Evolutionary conservation across 106 monocot genomes (phyloP).

Genomic region (Ottelia alismoides): DNA sequence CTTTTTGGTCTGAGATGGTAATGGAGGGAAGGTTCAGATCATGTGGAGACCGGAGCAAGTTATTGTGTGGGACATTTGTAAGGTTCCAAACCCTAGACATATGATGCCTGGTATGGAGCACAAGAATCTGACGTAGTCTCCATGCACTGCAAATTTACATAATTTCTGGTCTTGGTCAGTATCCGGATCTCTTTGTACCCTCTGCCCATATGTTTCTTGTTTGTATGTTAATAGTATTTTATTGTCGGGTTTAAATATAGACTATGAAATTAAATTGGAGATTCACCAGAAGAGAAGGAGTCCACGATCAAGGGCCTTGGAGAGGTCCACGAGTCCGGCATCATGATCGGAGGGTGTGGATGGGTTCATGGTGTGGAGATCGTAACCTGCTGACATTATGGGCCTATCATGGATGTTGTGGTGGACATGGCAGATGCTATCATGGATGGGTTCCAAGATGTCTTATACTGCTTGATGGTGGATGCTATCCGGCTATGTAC

Average conservation of each 20-base stretch:
- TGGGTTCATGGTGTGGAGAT: conserved; percentile 12
- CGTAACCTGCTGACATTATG: conserved; percentile 39
- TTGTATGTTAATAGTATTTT: too few relatives aligned
- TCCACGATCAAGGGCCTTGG: conserved; percentile 45
- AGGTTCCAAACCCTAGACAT: conserved; percentile 7
- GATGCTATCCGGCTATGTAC: conserved; percentile 61
- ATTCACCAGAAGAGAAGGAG: conserved; percentile 45
- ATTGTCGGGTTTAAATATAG: too few relatives aligned
- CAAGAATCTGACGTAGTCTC: conserved; percentile 52
- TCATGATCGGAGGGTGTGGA: conserved; percentile 73
- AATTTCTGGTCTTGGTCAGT: too few relatives aligned
- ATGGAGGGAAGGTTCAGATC: conserved; percentile 76
- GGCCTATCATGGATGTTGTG: conserved; percentile 28
- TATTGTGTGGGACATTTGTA: conserved; percentile 29
- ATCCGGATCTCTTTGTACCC: too few relatives aligned
- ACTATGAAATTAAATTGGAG: too few relatives aligned
- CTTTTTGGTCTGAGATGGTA: conserved; percentile 38
- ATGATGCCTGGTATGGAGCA: conserved; percentile 42
- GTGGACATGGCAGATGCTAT: conserved; percentile 58
- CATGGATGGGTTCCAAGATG: conserved; percentile 54
- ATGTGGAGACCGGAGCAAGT: conserved; percentile 12
- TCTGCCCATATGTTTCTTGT: too few relatives aligned
- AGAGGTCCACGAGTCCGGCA: conserved; percentile 53
- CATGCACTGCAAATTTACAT: conserved; percentile 28
- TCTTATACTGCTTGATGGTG: conserved; percentile 37